Evolutionary conservation across 208 protist species (phyloP).

Genomic region (Porcisia deanei): DNA sequence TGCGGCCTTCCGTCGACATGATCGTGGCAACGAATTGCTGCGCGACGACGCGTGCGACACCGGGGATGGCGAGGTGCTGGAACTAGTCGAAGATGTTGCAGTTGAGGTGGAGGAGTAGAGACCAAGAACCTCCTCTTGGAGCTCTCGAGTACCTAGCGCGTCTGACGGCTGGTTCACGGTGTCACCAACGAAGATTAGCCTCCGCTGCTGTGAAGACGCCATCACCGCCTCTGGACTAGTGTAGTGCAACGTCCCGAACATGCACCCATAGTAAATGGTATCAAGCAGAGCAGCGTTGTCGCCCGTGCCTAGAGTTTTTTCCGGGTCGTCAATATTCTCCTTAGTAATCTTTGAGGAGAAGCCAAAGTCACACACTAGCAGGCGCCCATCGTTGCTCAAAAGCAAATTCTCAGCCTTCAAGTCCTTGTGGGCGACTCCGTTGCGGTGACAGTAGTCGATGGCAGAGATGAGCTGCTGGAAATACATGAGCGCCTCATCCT

Average conservation of each 20-base stretch:
- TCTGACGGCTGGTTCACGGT: constrained; percentile 11
- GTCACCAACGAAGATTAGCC: constrained; percentile 2
- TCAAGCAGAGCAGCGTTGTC: constrained; percentile 42
- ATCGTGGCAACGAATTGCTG: constrained; percentile 10
- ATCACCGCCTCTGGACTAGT: constrained; percentile 77
- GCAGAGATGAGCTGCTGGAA: constrained; percentile 95
- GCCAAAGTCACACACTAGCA: constrained; percentile 92
- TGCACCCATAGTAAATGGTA: constrained; percentile 25
- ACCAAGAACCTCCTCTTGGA: neutral
- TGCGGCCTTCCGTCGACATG: neutral
- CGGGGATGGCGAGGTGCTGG: constrained; percentile 13
- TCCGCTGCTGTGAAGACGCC: constrained; percentile 32
- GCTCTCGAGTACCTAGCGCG: neutral
- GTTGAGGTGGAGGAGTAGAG: constrained; percentile 1
- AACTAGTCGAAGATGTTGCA: constrained; percentile 10
- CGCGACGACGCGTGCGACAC: constrained; percentile 12
- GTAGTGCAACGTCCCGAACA: constrained; percentile 87
- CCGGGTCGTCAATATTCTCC: constrained; percentile 57
- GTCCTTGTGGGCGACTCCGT: constrained; percentile 87
- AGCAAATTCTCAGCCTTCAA: constrained; percentile 93
- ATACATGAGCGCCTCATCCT: constrained; percentile 85
- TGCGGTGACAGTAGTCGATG: constrained; percentile 94
- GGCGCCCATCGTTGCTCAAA: constrained; percentile 59
- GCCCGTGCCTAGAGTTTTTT: constrained; percentile 37
- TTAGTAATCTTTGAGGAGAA: constrained; percentile 69